Conservation (phyloP, 2,329 filamentous ascomycete genomes). For the Talaromyces sp. region DNA sequence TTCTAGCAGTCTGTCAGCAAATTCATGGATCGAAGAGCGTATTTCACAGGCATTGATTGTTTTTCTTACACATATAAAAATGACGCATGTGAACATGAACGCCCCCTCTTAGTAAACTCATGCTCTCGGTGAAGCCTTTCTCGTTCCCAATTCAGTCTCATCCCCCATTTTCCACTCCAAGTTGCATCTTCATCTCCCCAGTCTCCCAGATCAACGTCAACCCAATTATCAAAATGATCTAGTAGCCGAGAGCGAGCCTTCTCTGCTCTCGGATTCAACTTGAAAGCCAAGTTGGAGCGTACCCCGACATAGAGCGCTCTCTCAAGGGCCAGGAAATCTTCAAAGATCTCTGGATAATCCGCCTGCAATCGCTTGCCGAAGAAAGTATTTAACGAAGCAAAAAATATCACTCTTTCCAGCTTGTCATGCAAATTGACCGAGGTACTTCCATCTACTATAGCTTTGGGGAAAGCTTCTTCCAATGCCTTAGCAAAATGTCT, state of each 20-base stretch:
- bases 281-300: slow-evolving; percentile 4
- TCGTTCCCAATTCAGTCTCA: slow-evolving; percentile 12
- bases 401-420: slow-evolving; percentile 8
- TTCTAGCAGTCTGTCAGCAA: background rate
- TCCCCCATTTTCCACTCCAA: slow-evolving; percentile 12
- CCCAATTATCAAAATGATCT: slow-evolving; percentile 8
- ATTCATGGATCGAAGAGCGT: background rate
- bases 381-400: slow-evolving; percentile 9
- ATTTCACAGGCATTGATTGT: too few relatives aligned
- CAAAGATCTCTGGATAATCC: slow-evolving; percentile 8
- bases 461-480: background rate
- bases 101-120: slow-evolving; percentile 6
- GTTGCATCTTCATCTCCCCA: slow-evolving; percentile 4
- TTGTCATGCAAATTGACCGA: slow-evolving; percentile 4
- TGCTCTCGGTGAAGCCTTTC: slow-evolving; percentile 9
- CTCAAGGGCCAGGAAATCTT: slow-evolving; percentile 4
- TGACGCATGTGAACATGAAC: slow-evolving; percentile 9
- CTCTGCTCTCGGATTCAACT: slow-evolving; percentile 3
- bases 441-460: too few relatives aligned
- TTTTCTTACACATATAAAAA: slow-evolving; percentile 12
- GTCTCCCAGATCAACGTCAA: slow-evolving; percentile 5
- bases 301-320: slow-evolving; percentile 11
- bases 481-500: background rate
- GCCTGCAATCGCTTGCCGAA: slow-evolving; percentile 7
- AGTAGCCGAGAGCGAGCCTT: slow-evolving; percentile 2